Base-by-base conservation (phyloP, 2,329 filamentous ascomycete species). In the Ceratocystis albifundus region DNA sequence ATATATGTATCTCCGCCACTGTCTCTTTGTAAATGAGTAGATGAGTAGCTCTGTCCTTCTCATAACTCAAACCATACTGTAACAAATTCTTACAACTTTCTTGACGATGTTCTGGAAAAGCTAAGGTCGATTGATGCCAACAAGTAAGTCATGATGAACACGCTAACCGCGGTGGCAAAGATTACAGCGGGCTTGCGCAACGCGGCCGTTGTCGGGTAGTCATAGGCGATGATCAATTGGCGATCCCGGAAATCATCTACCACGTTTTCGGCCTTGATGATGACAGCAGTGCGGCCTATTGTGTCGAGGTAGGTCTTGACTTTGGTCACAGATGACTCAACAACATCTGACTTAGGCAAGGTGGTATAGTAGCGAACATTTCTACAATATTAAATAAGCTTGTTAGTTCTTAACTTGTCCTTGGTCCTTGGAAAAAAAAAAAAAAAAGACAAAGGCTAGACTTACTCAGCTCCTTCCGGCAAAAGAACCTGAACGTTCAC, bases 301-400 rank as follows among this genome's bases (percentile, higher is more conserved):
- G 94, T 97, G 76, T 99, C 94, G 78, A 99, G 88, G 77, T 91
- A 99, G 0, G 92, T 96, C 76, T 86, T 87, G 77, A 94, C 84
- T n/a, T 87, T 77, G 69, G 82, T 83, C 20, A 85, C 74, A 1
- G 75, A 74, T 30, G 84, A 82, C 62, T 82, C 80, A 62, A 84
- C 79, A 66, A 94, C 80, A 48, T 82, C 79, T 4, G 79, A 79
- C 22, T 76, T 74, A 0, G 92, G 91, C 41, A 96, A 80, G 3
- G 84, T 82, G 65, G 90, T 90, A 69, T 84, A 80, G 73, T 87
- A 92, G 74, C 88, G 85, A 71, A 96, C 82, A 70, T 94, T 91
- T 69, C 91, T 94, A 71, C 69, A 66, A 80, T 10, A 41, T 41
- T 72, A 22, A 22, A 7, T 25, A 22, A 36, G 36, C 57, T 64